phyloP scores from a whole-genome alignment of 148 eudicot species.

The Rhododendron vialii region DNA sequence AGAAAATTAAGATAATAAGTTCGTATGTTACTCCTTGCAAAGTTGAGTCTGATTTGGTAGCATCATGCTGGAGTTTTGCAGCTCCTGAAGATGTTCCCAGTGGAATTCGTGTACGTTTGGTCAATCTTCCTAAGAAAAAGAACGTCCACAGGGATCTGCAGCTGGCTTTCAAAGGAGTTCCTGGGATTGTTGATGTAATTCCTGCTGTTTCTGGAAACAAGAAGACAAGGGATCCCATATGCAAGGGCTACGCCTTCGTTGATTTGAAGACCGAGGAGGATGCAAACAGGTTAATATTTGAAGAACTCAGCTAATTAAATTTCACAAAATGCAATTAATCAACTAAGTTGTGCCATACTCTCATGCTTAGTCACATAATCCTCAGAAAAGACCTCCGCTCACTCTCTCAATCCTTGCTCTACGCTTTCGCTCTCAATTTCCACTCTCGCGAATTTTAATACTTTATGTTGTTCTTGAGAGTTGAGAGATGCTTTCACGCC shows the following conservation, averaged over 20 bases:
- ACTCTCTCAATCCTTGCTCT: background rate
- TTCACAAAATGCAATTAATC: background rate
- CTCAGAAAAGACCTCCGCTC: background rate
- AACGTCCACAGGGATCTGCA: constrained; percentile 76
- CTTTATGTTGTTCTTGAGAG: background rate
- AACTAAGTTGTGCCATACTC: background rate
- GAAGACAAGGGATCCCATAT: constrained; percentile 86
- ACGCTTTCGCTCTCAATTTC: background rate
- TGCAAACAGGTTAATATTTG: constrained; percentile 53
- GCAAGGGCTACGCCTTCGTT: constrained; percentile 84
- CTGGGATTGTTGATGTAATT: constrained; percentile 60
- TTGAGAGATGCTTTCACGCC: background rate
- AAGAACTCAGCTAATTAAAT: background rate
- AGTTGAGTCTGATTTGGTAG: background rate
- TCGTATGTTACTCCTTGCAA: background rate
- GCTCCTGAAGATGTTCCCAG: constrained; percentile 47
- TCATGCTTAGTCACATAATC: background rate
- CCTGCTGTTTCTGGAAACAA: constrained; percentile 72
- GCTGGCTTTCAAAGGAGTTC: constrained; percentile 65
- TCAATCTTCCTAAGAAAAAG: constrained; percentile 83
- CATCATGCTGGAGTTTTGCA: constrained; percentile 24
- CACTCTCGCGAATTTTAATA: background rate
- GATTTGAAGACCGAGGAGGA: constrained; percentile 58
- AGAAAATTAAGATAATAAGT: background rate
- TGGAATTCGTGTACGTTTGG: constrained; percentile 68